Evolutionary conservation across 2,329 filamentous ascomycete species (phyloP).

Genomic region (Aspergillus versicolor): DNA sequence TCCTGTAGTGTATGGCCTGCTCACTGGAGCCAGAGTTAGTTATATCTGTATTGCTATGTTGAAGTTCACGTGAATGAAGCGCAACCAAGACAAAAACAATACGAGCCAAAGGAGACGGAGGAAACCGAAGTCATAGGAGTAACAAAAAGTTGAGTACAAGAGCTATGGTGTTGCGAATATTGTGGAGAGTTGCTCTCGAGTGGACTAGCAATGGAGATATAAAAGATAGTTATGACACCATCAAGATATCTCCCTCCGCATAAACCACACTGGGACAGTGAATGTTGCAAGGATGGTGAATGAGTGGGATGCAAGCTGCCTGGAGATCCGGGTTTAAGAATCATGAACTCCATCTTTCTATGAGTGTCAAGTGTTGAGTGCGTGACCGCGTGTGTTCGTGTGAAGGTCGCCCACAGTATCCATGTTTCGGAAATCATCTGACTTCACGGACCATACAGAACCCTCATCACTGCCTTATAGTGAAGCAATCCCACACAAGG

Average conservation of each 20-base stretch:
- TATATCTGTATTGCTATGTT: background rate
- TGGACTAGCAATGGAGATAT: background rate
- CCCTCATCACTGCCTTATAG: background rate
- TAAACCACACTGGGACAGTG: background rate
- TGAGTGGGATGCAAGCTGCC: background rate
- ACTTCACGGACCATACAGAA: background rate
- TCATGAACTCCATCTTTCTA: too few relatives aligned
- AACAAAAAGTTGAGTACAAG: background rate
- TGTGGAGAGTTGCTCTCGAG: background rate
- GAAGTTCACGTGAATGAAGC: background rate
- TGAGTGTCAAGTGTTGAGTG: too few relatives aligned
- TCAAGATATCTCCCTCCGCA: background rate
- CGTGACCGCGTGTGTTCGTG: too few relatives aligned
- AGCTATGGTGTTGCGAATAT: background rate
- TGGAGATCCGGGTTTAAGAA: background rate
- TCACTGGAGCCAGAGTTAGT: constrained; percentile 11
- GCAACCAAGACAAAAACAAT: background rate
- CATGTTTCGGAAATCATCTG: background rate
- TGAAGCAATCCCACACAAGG: background rate
- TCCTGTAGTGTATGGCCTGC: constrained; percentile 12
- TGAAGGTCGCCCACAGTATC: too few relatives aligned
- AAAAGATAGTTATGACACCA: background rate
- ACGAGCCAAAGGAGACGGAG: background rate
- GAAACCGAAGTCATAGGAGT: background rate
- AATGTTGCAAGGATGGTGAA: background rate